Evolutionary conservation across 352 stramenopile species (phyloP).

Genomic region (Globisporangium okanoganense): DNA sequence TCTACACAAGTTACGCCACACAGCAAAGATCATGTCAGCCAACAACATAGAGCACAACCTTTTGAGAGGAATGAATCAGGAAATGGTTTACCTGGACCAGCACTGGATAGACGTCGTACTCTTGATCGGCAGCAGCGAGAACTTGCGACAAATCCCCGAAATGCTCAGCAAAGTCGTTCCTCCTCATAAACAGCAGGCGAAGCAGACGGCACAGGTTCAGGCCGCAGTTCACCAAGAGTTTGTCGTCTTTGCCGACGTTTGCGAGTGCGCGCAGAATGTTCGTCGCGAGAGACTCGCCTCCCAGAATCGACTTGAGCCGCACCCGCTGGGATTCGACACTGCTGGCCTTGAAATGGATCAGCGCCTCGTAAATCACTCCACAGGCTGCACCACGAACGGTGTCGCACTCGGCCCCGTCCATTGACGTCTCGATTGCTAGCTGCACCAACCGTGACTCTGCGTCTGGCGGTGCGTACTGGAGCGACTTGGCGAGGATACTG

Average conservation of each 20-base stretch:
- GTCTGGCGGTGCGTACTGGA: neutral
- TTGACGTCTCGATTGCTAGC: constrained; percentile 43
- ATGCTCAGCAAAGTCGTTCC: constrained; percentile 12
- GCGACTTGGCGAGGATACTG: constrained; percentile 14
- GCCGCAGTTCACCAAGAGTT: constrained; percentile 21
- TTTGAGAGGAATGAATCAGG: neutral
- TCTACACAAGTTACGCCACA: constrained; percentile 18
- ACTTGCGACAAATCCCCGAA: constrained; percentile 32
- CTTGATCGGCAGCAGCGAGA: constrained; percentile 22
- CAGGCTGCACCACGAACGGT: constrained; percentile 45
- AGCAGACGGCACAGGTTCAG: constrained; percentile 29
- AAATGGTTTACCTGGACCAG: constrained; percentile 34
- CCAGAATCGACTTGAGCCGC: constrained; percentile 17
- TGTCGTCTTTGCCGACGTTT: constrained; percentile 25
- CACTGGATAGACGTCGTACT: constrained; percentile 29
- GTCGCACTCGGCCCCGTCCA: constrained; percentile 49
- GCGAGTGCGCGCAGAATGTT: constrained; percentile 20
- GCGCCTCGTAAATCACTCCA: constrained; percentile 21
- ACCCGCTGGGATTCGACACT: constrained; percentile 11
- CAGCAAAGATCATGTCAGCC: neutral
- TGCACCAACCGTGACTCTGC: constrained; percentile 23
- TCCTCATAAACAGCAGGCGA: constrained; percentile 26
- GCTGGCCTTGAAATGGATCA: constrained; percentile 22
- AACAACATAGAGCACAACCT: neutral
- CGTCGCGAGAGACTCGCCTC: constrained; percentile 19